phyloP scores from a whole-genome alignment of 2,329 filamentous ascomycete species.

The Herpomyces periplanetae region DNA sequence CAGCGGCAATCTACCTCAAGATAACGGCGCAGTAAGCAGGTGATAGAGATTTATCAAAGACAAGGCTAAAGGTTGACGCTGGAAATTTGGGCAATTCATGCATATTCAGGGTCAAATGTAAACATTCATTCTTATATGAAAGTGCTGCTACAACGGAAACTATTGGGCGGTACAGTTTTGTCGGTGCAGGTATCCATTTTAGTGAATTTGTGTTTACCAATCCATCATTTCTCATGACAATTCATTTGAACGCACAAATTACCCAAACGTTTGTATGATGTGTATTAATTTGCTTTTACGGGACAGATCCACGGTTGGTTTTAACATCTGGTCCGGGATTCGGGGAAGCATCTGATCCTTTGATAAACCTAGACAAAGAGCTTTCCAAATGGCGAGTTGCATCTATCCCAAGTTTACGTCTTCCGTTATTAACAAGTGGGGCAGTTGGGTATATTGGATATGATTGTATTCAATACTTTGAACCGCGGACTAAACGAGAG shows the following conservation, averaged over 20 bases:
- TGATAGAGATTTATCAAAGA: slow-evolving; percentile 3
- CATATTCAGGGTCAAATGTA: slow-evolving; percentile 12
- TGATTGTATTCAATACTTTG: slow-evolving; percentile 87
- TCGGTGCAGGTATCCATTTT: slow-evolving; percentile 39
- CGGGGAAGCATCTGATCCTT: slow-evolving; percentile 43
- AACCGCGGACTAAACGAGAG: slow-evolving; percentile 51
- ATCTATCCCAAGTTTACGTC: slow-evolving; percentile 34
- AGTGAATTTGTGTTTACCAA: too few species aligned
- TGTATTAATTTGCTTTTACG: slow-evolving; percentile 2
- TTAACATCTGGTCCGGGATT: slow-evolving; percentile 58
- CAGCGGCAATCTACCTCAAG: slow-evolving; percentile 79
- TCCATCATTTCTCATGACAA: slow-evolving; percentile 8
- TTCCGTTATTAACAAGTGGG: slow-evolving; percentile 60
- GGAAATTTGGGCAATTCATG: slow-evolving; percentile 1
- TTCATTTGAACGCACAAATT: background rate
- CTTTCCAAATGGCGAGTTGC: slow-evolving; percentile 39
- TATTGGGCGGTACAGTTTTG: slow-evolving; percentile 76
- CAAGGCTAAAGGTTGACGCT: slow-evolving; percentile 3
- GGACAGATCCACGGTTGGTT: slow-evolving; percentile 23
- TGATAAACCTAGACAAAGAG: slow-evolving; percentile 44
- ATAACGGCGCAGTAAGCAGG: slow-evolving; percentile 24
- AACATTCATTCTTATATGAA: slow-evolving; percentile 75
- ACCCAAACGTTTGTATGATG: too few species aligned
- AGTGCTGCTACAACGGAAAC: slow-evolving; percentile 66
- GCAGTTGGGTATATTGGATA: slow-evolving; percentile 91